A percentile compares a stretch with the other conserved stretches of the same genome.
These are phyloP conservation scores for Didymella arachidicola DNA, from an alignment of 2,329 filamentous ascomycete species.

Conservation along the genomic window DNA sequence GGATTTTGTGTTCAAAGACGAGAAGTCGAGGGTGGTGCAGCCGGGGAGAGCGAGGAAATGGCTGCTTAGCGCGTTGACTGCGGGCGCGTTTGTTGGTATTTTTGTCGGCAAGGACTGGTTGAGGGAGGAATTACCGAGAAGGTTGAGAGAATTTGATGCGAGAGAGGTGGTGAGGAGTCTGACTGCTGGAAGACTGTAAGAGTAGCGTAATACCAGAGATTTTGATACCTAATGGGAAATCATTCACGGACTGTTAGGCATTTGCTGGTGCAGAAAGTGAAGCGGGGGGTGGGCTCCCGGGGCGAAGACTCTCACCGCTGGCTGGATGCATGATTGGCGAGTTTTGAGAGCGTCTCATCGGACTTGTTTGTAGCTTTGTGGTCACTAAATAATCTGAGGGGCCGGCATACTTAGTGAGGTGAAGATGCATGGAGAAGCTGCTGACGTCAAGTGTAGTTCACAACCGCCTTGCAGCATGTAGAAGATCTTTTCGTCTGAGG, in stretches of 20 bases:
- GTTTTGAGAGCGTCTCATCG: background rate
- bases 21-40: conserved; percentile 29
- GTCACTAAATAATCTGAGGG: background rate
- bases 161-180: conserved; percentile 14
- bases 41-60: conserved; percentile 22
- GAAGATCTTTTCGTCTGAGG: background rate
- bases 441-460: background rate
- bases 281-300: background rate
- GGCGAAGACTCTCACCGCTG: background rate
- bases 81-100: conserved; percentile 21
- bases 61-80: conserved; percentile 19
- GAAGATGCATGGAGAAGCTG: background rate
- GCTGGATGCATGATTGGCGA: background rate
- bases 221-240: too few species aligned
- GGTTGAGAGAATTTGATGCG: conserved; percentile 21
- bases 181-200: conserved; percentile 4
- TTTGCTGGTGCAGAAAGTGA: background rate
- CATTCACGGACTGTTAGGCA: too few species aligned
- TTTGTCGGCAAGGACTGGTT: conserved; percentile 30
- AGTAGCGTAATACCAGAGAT: too few species aligned
- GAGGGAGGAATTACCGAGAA: conserved; percentile 21
- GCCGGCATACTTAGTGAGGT: background rate
- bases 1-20: conserved; percentile 50
- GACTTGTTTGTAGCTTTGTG: background rate
- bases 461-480: background rate